Conservation (phyloP, 148 eudicot species). For the Oxyria digyna region DNA sequence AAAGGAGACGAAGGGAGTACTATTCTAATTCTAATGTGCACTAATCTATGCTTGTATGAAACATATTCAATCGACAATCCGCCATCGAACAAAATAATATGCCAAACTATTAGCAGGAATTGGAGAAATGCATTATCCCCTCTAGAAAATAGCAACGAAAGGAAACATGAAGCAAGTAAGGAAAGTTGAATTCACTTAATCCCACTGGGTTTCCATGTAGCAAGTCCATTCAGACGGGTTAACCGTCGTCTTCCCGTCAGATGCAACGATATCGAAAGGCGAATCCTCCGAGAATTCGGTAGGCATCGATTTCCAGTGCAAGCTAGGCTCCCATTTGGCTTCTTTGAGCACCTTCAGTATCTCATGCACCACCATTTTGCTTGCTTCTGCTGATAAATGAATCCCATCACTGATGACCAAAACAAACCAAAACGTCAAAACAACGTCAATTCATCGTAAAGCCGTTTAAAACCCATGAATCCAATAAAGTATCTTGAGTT, state of each 20-base stretch:
- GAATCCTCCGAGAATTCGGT: conserved; percentile 69
- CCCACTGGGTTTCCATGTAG: conserved; percentile 58
- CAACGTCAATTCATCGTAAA: too few species aligned
- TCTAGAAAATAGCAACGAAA: background rate
- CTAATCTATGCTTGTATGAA: too few species aligned
- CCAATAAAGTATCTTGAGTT: too few species aligned
- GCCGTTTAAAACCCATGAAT: too few species aligned
- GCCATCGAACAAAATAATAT: too few species aligned
- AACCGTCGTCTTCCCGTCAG: conserved; percentile 45
- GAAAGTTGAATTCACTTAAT: conserved; percentile 17
- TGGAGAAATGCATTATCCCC: background rate
- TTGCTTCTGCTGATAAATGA: conserved; percentile 74
- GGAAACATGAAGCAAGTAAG: background rate
- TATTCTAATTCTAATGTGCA: too few species aligned
- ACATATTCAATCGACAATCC: too few species aligned
- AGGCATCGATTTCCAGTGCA: conserved; percentile 87
- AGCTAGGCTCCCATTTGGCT: conserved; percentile 27
- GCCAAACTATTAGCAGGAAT: background rate
- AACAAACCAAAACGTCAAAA: background rate
- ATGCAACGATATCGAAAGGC: conserved; percentile 41
- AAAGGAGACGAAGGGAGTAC: too few species aligned
- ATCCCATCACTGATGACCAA: conserved; percentile 60
- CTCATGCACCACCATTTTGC: conserved; percentile 61
- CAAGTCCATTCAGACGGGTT: conserved; percentile 71
- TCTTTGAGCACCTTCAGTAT: conserved; percentile 36